Base-by-base conservation (phyloP, 2,329 filamentous ascomycete genomes). In the Aspergillus sp. region DNA sequence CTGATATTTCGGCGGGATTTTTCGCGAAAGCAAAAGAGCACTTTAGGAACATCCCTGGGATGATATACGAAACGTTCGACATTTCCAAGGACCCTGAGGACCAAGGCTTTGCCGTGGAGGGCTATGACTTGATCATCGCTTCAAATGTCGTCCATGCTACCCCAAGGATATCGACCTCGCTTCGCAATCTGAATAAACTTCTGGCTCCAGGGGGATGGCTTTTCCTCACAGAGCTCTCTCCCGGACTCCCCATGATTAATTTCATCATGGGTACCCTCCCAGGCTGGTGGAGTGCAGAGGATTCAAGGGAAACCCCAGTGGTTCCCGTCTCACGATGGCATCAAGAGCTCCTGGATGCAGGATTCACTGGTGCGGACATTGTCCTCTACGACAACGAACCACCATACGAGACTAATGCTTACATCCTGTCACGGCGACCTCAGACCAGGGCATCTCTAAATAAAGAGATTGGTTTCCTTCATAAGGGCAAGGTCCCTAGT, bases 181-280 rank as follows among this genome's bases (percentile, higher is more conserved):
- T 63, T 21, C 12, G 5, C 0, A 67, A 74, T 58, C 62, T 76
- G 0, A 65, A 65, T 3, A 60, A 59, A 5, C 62, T 77, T 10
- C 66, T 77, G 1, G 63, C 63, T 21, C 78, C 82, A 0, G 80
- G 78, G 1, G 83, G 82, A 0, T 76, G 79, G 39, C 67, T 85
- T 0, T 39, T 84, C 1, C 49, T 83, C 0, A 59, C 79, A 5
- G 82, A 85, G 60, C 63, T 79, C 2, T 73, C 69, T 2, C 57
- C 63, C 2, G 47, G 23, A 4, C 60, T 55, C 15, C 49, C 49
- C 13, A 54, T 25, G 47, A 25, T 56, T 13, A 52, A 53, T 19
- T 52, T 55, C 19, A 38, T 58, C 2, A 54, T 59, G 55, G 76
- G 77, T 2, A 65, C 68, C 1, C 62, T 80, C 0, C 69, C 75